Conservation (phyloP, 192 early-diverging fungal species). For the Backusella australiensis region DNA sequence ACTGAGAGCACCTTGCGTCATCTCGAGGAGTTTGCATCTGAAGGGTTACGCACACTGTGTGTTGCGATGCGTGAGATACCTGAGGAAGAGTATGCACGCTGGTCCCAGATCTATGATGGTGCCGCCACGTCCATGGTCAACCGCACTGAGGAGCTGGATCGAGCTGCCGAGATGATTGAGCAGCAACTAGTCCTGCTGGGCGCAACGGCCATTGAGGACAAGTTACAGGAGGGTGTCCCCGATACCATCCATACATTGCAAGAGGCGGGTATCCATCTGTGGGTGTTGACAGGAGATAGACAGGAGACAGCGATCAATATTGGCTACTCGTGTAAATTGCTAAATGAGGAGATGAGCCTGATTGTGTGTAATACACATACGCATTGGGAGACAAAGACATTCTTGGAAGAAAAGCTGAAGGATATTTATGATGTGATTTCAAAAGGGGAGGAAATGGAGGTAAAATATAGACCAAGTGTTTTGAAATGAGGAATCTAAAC, state of each 20-base stretch:
- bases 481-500: neutral
- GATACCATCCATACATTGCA: conserved; percentile 96
- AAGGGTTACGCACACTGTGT: conserved; percentile 95
- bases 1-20: conserved; percentile 69
- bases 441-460: conserved; percentile 8
- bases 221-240: conserved; percentile 97
- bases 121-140: conserved; percentile 90
- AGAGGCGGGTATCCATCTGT: conserved; percentile 93
- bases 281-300: conserved; percentile 97
- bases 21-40: conserved; percentile 93
- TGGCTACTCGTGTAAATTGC: conserved; percentile 94
- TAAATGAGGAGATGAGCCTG: conserved; percentile 94
- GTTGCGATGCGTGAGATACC: conserved; percentile 92
- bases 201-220: conserved; percentile 98
- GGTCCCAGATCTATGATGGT: conserved; percentile 81
- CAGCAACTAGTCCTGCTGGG: conserved; percentile 89
- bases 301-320: conserved; percentile 99
- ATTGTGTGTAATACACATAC: conserved; percentile 91
- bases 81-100: conserved; percentile 82
- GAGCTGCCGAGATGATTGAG: conserved; percentile 95
- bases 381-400: conserved; percentile 91
- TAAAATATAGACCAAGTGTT: neutral
- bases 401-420: conserved; percentile 83
- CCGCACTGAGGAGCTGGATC: conserved; percentile 82
- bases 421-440: conserved; percentile 60